Percentiles rank a stretch among this genome's conserved stretches.
phyloP scores from a whole-genome alignment of 2,329 filamentous ascomycete species.

The Dactylonectria macrodidyma region DNA sequence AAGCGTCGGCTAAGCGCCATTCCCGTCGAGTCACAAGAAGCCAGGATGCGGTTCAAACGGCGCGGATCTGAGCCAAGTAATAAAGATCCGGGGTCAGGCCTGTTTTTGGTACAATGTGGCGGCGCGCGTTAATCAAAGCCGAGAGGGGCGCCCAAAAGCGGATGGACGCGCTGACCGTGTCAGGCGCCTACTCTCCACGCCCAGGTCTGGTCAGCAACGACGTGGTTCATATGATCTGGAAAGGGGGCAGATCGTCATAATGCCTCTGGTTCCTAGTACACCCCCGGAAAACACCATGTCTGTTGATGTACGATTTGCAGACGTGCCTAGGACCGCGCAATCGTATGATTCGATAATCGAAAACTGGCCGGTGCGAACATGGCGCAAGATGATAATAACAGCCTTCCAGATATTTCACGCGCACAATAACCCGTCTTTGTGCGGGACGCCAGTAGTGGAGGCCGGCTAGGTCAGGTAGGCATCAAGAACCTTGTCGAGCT shows the following conservation, averaged over 20 bases:
- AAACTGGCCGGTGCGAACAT: constrained; percentile 2
- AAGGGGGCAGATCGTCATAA: constrained; percentile 22
- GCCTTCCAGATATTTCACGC: constrained; percentile 14
- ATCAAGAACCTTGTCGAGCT: neutral
- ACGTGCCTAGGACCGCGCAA: neutral
- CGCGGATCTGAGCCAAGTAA: constrained; percentile 22
- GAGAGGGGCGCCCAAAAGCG: constrained; percentile 13
- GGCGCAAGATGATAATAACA: constrained; percentile 6
- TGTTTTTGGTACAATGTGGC: constrained; percentile 17
- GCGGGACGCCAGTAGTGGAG: neutral
- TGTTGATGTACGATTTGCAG: neutral
- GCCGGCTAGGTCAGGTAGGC: neutral
- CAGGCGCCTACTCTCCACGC: constrained; percentile 17
- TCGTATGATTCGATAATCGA: neutral
- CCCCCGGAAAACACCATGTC: neutral
- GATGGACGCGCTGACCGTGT: constrained; percentile 20
- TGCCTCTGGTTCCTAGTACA: constrained; percentile 7
- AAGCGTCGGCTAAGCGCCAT: constrained; percentile 13
- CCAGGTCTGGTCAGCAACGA: constrained; percentile 19
- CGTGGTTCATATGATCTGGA: constrained; percentile 12
- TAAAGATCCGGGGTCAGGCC: constrained; percentile 22
- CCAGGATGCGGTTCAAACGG: constrained; percentile 11
- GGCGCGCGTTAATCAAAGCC: constrained; percentile 22
- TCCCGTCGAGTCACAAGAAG: constrained; percentile 15
- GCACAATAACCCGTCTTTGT: constrained; percentile 13